Percentiles rank a stretch among this genome's conserved stretches.
These are phyloP conservation scores for Cordyceps cicadae DNA, from an alignment of 2,329 filamentous ascomycete species.

Conservation along the genomic window DNA sequence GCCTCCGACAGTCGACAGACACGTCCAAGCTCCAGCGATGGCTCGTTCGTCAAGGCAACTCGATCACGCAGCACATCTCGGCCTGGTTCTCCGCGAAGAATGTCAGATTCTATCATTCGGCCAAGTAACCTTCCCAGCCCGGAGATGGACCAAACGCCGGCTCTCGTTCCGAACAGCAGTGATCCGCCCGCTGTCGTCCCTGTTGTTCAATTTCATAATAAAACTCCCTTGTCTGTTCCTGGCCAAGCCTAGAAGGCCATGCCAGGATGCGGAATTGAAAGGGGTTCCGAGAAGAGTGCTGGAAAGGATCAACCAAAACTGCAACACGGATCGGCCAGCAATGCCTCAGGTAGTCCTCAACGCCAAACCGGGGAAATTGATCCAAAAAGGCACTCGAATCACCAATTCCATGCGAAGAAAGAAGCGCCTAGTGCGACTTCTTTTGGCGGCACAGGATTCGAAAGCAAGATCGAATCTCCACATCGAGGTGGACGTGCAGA, in stretches of 20 bases:
- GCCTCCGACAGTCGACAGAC: neutral
- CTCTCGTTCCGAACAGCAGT: neutral
- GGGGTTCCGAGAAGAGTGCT: neutral
- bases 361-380: neutral
- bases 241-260: neutral
- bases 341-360: neutral
- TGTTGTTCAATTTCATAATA: neutral
- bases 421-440: too few species aligned
- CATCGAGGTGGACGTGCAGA: neutral
- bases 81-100: neutral
- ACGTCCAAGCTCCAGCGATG: neutral
- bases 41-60: neutral
- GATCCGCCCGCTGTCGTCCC: neutral
- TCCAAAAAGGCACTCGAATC: neutral
- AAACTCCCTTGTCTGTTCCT: neutral
- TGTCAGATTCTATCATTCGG: neutral
- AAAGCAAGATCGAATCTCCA: neutral
- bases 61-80: neutral
- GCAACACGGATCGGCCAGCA: neutral
- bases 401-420: neutral
- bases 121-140: neutral
- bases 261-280: neutral
- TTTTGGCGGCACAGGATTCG: neutral
- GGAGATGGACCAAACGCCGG: neutral
- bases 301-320: neutral